Evolutionary conservation across 768 basidiomycete genomes (phyloP), one percentile per base, ranked within the genome.

Genomic region (Clavulina sp.): DNA sequence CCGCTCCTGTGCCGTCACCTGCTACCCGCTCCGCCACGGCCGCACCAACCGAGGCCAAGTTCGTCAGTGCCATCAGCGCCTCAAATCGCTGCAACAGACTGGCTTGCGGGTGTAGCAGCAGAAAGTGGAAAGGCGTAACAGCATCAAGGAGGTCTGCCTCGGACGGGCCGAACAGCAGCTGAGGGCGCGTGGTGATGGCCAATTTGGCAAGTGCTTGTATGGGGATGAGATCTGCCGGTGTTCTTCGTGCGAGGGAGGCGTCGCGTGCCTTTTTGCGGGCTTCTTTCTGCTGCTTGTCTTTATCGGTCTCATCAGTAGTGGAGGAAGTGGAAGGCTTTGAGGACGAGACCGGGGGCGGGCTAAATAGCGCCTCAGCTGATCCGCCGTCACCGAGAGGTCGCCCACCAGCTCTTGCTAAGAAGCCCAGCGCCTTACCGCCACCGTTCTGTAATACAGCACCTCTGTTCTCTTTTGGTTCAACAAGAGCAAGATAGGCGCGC

Each of bases 11-110:
- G n/a, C n/a, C n/a, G n/a, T n/a, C n/a, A 9, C 41, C 30, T 1
- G 78, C 80, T 46, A 95, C 75, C 43, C 81, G 75, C 19, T 74
- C 69, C 2, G 85, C 78, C 5, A 80, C 63, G 29, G 76, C 73
- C 0, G 77, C 68, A 47, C 74, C 75, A 49, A 85, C 73, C 18
- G 89, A 91, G 0, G 93, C 80, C 40, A 97, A 67, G 62, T 99
- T 99, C 5, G 95, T 99, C 49, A 99, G 71, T 1, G 89, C 92
- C 93, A 97, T 96, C 58, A 92, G 70, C 3, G 80, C 78, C 64
- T 99, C 95, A 60, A 99, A 99, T 36, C 75, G 74, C 60, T 95
- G 88, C 4, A 97, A 68, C 31, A 84, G 73, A 43, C 67, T 79
- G 5, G 86, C 75, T 0, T 76, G 72, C 1, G 76, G 66, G 60